Conservation (phyloP, 2,329 filamentous ascomycete genomes). For the Hypomyces perniciosus region DNA sequence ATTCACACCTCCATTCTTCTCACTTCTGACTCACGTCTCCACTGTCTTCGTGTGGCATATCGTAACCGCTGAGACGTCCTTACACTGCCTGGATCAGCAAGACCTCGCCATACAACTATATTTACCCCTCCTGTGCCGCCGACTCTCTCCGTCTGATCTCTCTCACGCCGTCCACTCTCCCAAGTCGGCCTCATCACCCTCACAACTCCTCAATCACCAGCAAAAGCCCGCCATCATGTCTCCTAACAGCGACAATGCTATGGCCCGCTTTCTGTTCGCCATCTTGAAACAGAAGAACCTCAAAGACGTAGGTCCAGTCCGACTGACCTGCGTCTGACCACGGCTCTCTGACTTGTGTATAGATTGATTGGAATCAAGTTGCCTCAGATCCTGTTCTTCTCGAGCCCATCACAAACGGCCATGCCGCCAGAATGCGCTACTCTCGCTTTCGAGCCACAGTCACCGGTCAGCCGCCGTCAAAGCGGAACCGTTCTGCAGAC, state of each 20-base stretch:
- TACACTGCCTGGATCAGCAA: background rate
- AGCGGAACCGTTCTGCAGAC: slow-evolving; percentile 36
- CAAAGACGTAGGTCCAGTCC: slow-evolving; percentile 47
- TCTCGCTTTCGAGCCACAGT: slow-evolving; percentile 46
- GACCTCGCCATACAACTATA: background rate
- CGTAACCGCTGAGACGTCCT: background rate
- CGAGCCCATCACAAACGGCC: slow-evolving; percentile 52
- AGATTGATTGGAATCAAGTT: slow-evolving; percentile 57
- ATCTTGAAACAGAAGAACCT: slow-evolving; percentile 55
- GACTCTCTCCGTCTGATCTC: background rate
- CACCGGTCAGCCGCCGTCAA: slow-evolving; percentile 42
- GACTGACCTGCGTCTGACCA: background rate
- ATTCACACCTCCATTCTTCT: background rate
- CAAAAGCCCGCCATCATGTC: slow-evolving; percentile 36
- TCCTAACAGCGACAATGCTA: slow-evolving; percentile 49
- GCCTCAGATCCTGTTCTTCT: slow-evolving; percentile 48
- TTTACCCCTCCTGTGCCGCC: background rate
- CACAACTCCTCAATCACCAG: too few relatives aligned
- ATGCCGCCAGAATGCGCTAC: slow-evolving; percentile 56
- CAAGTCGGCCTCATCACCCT: background rate
- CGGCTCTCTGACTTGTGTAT: slow-evolving; percentile 14
- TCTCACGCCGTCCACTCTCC: background rate
- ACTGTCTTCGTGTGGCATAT: background rate
- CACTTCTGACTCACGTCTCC: background rate
- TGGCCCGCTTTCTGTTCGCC: slow-evolving; percentile 53